Conservation (phyloP, 805 yeast genomes). For the Monosporozyma servazzii region DNA sequence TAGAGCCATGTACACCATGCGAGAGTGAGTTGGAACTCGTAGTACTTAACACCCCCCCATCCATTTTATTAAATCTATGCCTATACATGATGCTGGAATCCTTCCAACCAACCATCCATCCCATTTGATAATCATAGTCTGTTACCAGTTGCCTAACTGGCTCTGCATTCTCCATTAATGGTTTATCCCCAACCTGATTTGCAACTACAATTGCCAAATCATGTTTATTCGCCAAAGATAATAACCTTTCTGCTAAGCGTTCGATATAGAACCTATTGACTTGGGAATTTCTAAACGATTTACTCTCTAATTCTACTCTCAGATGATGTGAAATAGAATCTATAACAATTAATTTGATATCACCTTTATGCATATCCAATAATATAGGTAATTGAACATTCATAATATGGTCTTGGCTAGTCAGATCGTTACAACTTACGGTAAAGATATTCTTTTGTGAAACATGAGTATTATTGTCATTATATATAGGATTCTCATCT, state of each 20-base stretch:
- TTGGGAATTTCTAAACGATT: conserved; percentile 29
- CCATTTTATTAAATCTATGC: conserved; percentile 16
- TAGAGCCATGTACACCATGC: neutral
- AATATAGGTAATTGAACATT: conserved; percentile 60
- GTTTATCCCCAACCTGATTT: conserved; percentile 70
- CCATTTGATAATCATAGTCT: conserved; percentile 54
- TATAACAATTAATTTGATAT: conserved; percentile 50
- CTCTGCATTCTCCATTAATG: conserved; percentile 12
- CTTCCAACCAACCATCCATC: conserved; percentile 74
- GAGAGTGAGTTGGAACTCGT: neutral
- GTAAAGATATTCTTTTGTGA: conserved; percentile 37
- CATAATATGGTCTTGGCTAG: conserved; percentile 64
- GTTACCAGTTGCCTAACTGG: conserved; percentile 14
- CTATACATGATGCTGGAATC: conserved; percentile 30
- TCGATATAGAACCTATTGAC: conserved; percentile 37
- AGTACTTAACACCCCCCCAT: neutral
- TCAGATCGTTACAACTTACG: conserved; percentile 56
- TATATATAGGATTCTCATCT: conserved; percentile 24
- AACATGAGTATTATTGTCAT: conserved; percentile 27
- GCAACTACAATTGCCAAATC: conserved; percentile 58
- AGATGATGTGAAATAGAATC: conserved; percentile 83
- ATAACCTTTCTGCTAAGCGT: conserved; percentile 39
- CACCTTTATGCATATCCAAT: conserved; percentile 29
- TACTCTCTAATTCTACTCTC: conserved; percentile 47
- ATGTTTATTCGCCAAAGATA: conserved; percentile 38